Evolutionary conservation across 2,329 filamentous ascomycete species (phyloP), one percentile per base, ranked within the genome.

Genomic region (Neofusicoccum parvum): DNA sequence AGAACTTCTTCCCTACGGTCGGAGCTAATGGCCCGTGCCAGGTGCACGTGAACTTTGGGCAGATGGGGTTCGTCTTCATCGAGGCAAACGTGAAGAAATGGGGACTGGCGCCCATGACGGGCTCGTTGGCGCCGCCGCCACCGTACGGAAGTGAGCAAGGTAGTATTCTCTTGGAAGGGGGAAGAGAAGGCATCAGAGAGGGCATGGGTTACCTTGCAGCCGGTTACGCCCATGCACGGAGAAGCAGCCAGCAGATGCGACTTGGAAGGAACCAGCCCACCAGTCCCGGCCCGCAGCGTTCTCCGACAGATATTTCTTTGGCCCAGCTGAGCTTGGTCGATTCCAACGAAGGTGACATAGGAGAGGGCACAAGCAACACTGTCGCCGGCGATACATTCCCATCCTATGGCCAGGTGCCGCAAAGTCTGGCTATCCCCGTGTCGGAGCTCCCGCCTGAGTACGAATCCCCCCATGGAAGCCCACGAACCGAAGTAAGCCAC

Each of bases 21-120:
- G 95, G 95, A 49, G 94, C 95, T 65, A 97, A 95, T 74, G 95
- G 95, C 0, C 95, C 95, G 15, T 94, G 92, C 72, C 90, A 90
- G 37, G 87, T 99, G 1, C 94, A 99, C 76, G 95, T 98, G 75
- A 99, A 99, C 78, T 96, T 99, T 76, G 95, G 95, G 7, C 95
- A 99, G 77, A 92, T 95, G 74, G 95, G 95, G 39, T 99, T 98
- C 75, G 95, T 99, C 56, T 99, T 98, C 75, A 98, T 99, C 72
- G 95, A 99, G 80, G 95, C 94, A 68, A 99, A 99, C 73, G 95
- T 99, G 67, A 99, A 99, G 87, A 99, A 98, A 83, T 99, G 95
- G 95, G 95, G 95, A 1, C 83, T 99, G 64, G 95, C 95, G 54
- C 95, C 95, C 5, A 96, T 96, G 86, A 97, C 92, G 1, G 95